A percentile compares a stretch with the other conserved stretches of the same genome.
Conservation (phyloP, 2,329 filamentous ascomycete species). For the Trichoderma koningiopsis region DNA sequence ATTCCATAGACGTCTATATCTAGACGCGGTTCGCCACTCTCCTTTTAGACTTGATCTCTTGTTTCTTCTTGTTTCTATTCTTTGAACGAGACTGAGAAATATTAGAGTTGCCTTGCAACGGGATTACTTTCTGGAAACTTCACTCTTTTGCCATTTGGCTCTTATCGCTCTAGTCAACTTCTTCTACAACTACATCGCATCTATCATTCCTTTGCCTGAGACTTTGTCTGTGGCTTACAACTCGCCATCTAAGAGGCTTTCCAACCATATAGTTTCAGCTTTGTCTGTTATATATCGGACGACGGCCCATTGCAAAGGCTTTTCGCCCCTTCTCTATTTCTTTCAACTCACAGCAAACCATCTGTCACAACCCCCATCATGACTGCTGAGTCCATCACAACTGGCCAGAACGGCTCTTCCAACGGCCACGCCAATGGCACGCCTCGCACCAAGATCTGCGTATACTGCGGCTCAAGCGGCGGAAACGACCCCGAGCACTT, state of each 20-base stretch:
- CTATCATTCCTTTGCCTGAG: neutral
- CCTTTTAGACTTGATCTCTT: neutral
- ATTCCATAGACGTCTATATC: slow-evolving; percentile 5
- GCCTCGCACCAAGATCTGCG: slow-evolving; percentile 71
- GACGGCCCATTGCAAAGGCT: neutral
- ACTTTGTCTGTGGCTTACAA: neutral
- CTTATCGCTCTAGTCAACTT: too few relatives aligned
- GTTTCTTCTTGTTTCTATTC: neutral
- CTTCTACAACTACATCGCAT: neutral
- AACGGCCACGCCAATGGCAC: slow-evolving; percentile 34
- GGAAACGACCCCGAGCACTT: slow-evolving; percentile 76
- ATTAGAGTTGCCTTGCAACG: neutral
- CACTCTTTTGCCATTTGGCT: slow-evolving; percentile 2
- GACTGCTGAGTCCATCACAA: slow-evolving; percentile 33
- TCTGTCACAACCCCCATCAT: slow-evolving; percentile 29
- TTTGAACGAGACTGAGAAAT: neutral
- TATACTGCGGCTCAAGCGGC: slow-evolving; percentile 85
- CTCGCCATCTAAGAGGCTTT: neutral
- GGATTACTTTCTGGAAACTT: neutral
- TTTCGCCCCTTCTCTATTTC: neutral
- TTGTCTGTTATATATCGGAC: neutral
- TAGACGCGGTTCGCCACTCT: slow-evolving; percentile 14
- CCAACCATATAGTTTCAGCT: neutral
- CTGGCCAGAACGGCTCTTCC: slow-evolving; percentile 32
- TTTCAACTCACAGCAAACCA: neutral